Evolutionary conservation across 2,329 filamentous ascomycete species (phyloP).

Genomic region (Colletotrichum horii): DNA sequence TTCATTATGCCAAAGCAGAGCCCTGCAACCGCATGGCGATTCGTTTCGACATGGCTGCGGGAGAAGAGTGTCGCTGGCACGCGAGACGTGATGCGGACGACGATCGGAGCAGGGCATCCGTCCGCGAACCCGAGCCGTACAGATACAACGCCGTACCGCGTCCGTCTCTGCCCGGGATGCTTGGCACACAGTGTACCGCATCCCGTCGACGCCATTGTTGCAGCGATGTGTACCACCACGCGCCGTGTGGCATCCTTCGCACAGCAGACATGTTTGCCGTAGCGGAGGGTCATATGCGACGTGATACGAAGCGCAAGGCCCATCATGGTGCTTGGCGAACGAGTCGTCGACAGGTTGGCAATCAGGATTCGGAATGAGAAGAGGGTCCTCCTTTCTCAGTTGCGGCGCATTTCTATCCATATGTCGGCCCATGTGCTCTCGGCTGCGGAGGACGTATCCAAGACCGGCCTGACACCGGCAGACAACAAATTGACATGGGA

Average conservation of each 20-base stretch:
- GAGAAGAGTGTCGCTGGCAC: neutral
- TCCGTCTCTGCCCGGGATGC: neutral
- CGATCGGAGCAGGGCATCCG: neutral
- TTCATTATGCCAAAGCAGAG: constrained; percentile 17
- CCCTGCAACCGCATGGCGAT: constrained; percentile 6
- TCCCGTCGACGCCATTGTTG: neutral
- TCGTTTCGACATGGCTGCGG: constrained; percentile 5
- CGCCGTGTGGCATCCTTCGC: neutral
- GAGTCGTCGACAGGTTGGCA: constrained; percentile 3
- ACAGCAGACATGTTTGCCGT: neutral
- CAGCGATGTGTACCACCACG: neutral
- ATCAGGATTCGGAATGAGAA: constrained; percentile 2
- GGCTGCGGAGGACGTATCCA: neutral
- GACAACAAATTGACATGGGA: constrained; percentile 6
- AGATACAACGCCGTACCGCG: neutral
- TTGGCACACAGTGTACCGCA: neutral
- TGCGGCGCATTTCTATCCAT: constrained; percentile 4
- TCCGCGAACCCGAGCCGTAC: neutral
- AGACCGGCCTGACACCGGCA: constrained; percentile 15
- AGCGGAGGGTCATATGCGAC: neutral
- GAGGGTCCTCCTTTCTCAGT: constrained; percentile 1
- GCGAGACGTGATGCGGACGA: constrained; percentile 8
- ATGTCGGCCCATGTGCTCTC: constrained; percentile 11
- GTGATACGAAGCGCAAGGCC: constrained; percentile 14
- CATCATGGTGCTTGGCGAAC: constrained; percentile 6